Base-by-base conservation (phyloP, 1,284 basidiomycete genomes). In the Cryptococcus sp. region DNA sequence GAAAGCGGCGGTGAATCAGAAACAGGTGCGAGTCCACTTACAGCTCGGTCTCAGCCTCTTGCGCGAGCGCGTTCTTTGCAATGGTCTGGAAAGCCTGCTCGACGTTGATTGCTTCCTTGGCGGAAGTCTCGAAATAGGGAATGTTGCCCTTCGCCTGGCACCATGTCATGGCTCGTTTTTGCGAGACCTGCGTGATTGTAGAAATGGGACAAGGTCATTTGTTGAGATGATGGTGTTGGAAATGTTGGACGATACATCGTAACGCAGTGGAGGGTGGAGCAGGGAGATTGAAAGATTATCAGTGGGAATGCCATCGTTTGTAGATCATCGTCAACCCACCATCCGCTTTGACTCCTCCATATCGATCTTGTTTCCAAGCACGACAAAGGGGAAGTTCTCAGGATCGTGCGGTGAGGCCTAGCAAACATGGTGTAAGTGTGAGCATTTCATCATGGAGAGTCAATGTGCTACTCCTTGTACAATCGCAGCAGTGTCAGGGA, bases 81-180 rank as follows among this genome's bases (percentile, higher is more conserved):
- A 98, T 95, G 3, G 95, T 97, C 80, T 97, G 94, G 88, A 99
- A 99, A 5, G 96, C 96, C 80, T 98, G 94, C 78, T 99, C 96
- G 58, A 99, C 95, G 71, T 99, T 99, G 84, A 99, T 98, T 19
- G 96, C 95, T 79, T 99, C 96, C 82, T 99, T 99, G 46, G 96
- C 96, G 11, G 95, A 98, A 1, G 96, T 99, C 82, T 99, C 96
- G 79, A 99, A 99, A 81, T 99, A 99, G 16, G 96, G 96, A 68
- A 99, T 98, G 81, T 98, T 98, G 72, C 96, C 96, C 82, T 99
- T 99, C 64, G 92, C 90, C 76, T 99, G 94, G 80, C 96, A 99
- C 96, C 96, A 99, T 10, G 93, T 92, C 93, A 99, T 98, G 22
- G 96, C 96, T 53, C 96, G 90, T 80, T 99, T 99, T 86, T 99